A percentile compares a stretch with the other conserved stretches of the same genome.
phyloP scores from a whole-genome alignment of 2,329 filamentous ascomycete genomes.

The Pseudogymnoascus sp. region DNA sequence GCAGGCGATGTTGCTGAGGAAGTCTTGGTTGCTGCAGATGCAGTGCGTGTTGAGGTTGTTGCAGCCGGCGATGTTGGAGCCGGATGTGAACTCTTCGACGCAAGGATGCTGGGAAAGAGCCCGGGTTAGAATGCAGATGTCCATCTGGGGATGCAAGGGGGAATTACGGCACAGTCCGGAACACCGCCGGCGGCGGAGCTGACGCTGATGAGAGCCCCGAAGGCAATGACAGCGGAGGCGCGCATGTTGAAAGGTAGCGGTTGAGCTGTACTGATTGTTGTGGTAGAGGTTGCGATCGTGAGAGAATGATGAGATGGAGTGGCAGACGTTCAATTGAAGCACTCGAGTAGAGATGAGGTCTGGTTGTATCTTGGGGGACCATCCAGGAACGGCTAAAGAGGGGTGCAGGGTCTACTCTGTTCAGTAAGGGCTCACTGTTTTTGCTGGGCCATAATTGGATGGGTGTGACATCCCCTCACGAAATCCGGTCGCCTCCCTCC shows the following conservation, averaged over 20 bases:
- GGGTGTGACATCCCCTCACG: background rate
- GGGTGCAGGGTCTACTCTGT: background rate
- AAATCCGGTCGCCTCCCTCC: background rate
- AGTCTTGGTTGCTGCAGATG: slow-evolving; percentile 40
- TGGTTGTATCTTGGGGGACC: background rate
- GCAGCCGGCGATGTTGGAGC: slow-evolving; percentile 35
- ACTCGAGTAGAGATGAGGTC: background rate
- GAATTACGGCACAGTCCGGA: slow-evolving; percentile 50
- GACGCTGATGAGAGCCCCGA: slow-evolving; percentile 42
- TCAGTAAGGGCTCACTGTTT: slow-evolving; percentile 1
- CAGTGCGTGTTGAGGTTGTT: slow-evolving; percentile 37
- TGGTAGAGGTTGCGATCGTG: slow-evolving; percentile 9
- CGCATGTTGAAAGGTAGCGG: slow-evolving; percentile 12
- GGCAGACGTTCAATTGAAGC: background rate
- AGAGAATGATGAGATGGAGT: slow-evolving; percentile 7
- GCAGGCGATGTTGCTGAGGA: slow-evolving; percentile 42
- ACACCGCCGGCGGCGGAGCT: slow-evolving; percentile 30
- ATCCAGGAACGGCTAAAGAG: slow-evolving; percentile 9
- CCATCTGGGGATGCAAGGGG: background rate
- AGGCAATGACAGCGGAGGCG: slow-evolving; percentile 32
- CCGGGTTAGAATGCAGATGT: background rate
- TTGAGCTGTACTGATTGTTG: slow-evolving; percentile 11
- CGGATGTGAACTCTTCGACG: slow-evolving; percentile 29
- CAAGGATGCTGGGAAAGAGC: slow-evolving; percentile 26
- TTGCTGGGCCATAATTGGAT: background rate